Conservation (phyloP, 805 yeast species). For the Hagleromyces aurorensis region DNA sequence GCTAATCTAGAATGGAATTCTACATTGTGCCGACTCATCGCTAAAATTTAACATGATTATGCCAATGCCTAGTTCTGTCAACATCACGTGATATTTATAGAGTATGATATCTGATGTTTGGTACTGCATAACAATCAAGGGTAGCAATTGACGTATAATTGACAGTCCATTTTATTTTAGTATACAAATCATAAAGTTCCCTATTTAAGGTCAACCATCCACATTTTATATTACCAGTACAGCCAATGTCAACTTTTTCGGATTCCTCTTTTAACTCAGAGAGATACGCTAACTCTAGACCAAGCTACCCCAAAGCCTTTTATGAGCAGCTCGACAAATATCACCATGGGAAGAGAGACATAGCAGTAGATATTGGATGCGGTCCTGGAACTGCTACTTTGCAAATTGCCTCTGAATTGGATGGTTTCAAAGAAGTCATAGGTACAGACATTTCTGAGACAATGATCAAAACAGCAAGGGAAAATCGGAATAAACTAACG, state of each 20-base stretch:
- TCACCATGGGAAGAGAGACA: slow-evolving; percentile 33
- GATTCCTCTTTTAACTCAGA: slow-evolving; percentile 42
- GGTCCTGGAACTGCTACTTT: slow-evolving; percentile 73
- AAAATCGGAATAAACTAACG: slow-evolving; percentile 8
- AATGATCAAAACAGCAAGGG: slow-evolving; percentile 47
- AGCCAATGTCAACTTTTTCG: slow-evolving; percentile 69
- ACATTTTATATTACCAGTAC: too few species aligned
- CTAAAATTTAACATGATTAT: too few species aligned
- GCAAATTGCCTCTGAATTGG: slow-evolving; percentile 25
- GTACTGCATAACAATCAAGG: too few species aligned
- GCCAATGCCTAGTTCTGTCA: too few species aligned
- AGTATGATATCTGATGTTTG: too few species aligned
- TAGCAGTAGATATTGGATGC: slow-evolving; percentile 68
- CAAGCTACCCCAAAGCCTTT: slow-evolving; percentile 51
- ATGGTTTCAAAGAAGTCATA: slow-evolving; percentile 38
- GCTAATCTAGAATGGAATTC: too few species aligned
- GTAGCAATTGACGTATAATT: too few species aligned
- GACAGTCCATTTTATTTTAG: too few species aligned
- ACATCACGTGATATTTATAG: too few species aligned
- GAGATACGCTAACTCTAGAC: slow-evolving; percentile 52
- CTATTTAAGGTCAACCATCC: too few species aligned
- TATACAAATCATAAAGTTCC: too few species aligned
- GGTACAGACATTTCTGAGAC: slow-evolving; percentile 56
- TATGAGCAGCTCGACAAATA: slow-evolving; percentile 37
- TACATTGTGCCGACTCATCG: too few species aligned